Evolutionary conservation across 2,329 filamentous ascomycete species (phyloP).

Genomic region (Colletotrichum caudatum): DNA sequence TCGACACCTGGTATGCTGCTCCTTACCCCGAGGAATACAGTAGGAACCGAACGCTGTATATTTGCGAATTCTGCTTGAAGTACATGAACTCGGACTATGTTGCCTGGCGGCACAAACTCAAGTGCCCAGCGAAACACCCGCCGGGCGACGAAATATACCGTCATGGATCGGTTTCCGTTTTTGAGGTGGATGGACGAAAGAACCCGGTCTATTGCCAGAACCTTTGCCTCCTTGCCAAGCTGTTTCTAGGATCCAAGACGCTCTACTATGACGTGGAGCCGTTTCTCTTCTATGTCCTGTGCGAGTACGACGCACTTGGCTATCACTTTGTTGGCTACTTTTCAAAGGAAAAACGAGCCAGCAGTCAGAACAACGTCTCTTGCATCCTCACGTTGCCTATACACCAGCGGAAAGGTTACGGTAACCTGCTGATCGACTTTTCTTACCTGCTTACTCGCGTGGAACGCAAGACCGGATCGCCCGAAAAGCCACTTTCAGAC

Average conservation of each 20-base stretch:
- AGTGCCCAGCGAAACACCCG: constrained; percentile 95
- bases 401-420: constrained; percentile 96
- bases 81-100: constrained; percentile 99
- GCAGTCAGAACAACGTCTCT: constrained; percentile 96
- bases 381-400: constrained; percentile 97
- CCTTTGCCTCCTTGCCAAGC: constrained; percentile 92
- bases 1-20: constrained; percentile 98
- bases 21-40: constrained; percentile 99
- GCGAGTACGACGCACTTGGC: constrained; percentile 89
- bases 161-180: constrained; percentile 90
- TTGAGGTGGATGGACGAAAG: constrained; percentile 96
- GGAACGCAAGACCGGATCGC: constrained; percentile 93
- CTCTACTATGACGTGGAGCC: constrained; percentile 98
- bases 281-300: constrained; percentile 97
- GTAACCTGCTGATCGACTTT: constrained; percentile 96
- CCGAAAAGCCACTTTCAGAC: constrained; percentile 96
- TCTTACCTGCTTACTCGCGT: constrained; percentile 95
- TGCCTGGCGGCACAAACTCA: constrained; percentile 96
- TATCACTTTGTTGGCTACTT: constrained; percentile 99
- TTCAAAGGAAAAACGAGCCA: constrained; percentile 96
- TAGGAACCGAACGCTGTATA: constrained; percentile 95
- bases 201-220: constrained; percentile 99
- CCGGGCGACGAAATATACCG: constrained; percentile 98
- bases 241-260: constrained; percentile 98
- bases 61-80: constrained; percentile 98